Evolutionary conservation across 1,139 yeast species (phyloP), one percentile per base, ranked within the genome.

Genomic region (Pichia sp.): DNA sequence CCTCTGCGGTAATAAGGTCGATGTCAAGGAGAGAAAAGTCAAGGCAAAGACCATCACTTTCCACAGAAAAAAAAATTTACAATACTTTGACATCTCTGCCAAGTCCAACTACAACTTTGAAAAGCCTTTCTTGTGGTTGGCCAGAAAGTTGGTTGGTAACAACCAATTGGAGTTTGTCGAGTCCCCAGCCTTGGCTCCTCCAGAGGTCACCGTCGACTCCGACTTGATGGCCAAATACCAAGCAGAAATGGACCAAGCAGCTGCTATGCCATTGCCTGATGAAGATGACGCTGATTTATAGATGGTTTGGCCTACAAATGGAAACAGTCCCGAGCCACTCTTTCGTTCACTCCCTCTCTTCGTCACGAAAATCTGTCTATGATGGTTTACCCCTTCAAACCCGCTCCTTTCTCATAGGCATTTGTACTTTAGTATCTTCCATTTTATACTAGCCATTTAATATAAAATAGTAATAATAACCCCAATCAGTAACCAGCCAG

Each of bases 1-100:
- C 57, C 82, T 95, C 67, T 90, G 97, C 80, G 99, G 99, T 78
- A 95, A 95, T 87, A 95, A 95, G 81, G 99, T 93, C 69, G 99
- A 95, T 75, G 99, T 95, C 67, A 90, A 95, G 84, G 99, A 95
- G 81, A 89, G 99, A 79, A 95, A 95, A 80, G 99, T 95, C 72
- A 95, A 95, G 85, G 99, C 99, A 69, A 93, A 93, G 85, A 90
- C 97, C 72, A 93, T 93, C 80, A 95, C 99, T 68, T 95, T 95
- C 97, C 99, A 93, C 89, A 88, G 98, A 85, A 95, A 95, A 95
- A 95, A 95, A 86, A 93, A 95, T 81, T 84, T 95, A 75, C 99
- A 95, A 80, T 95, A 95, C 80, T 95, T 95, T 79, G 99, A 95
- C 76, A 95, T 95, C 73, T 92, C 98, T 59, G 99, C 99, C 75